Percentiles rank a stretch among this genome's conserved stretches.
These are phyloP conservation scores for Linnemannia zychae DNA, from an alignment of 192 early-diverging fungal genomes.

Conservation along the genomic window DNA sequence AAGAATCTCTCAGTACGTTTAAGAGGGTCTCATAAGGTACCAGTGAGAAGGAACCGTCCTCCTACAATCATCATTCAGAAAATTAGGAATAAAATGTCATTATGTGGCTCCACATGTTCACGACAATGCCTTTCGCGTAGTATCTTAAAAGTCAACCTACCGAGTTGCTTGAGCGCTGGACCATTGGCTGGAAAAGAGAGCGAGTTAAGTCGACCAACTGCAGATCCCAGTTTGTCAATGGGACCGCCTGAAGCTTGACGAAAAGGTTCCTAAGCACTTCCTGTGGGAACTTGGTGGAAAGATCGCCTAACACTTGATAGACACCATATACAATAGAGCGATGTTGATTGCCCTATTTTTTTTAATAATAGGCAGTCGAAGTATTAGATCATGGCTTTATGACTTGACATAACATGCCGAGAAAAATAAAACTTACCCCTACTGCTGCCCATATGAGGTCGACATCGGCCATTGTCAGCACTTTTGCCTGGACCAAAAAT, in stretches of 20 bases:
- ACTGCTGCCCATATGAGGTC: slow-evolving; percentile 61
- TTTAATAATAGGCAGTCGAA: background rate
- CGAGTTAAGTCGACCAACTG: slow-evolving; percentile 44
- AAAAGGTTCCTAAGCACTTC: slow-evolving; percentile 54
- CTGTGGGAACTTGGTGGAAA: slow-evolving; percentile 49
- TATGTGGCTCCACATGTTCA: background rate
- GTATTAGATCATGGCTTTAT: background rate
- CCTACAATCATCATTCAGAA: slow-evolving; percentile 20
- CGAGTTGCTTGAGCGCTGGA: slow-evolving; percentile 42
- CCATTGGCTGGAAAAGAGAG: slow-evolving; percentile 45
- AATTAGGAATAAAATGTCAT: background rate
- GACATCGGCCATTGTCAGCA: slow-evolving; percentile 51
- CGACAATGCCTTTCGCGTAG: background rate
- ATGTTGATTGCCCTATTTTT: slow-evolving; percentile 60
- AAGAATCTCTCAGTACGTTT: slow-evolving; percentile 59
- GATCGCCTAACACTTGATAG: slow-evolving; percentile 59
- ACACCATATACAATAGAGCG: slow-evolving; percentile 62
- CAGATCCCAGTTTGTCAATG: slow-evolving; percentile 48
- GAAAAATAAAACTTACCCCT: slow-evolving; percentile 31
- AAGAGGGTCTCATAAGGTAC: slow-evolving; percentile 57
- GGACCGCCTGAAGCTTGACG: slow-evolving; percentile 54
- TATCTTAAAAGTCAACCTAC: slow-evolving; percentile 7
- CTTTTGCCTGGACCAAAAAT: slow-evolving; percentile 57
- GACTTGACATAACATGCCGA: background rate
- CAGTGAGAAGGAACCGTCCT: slow-evolving; percentile 46